These are phyloP conservation scores for Salix purpurea DNA, from an alignment of 345 rosid species.

Conservation along the genomic window DNA sequence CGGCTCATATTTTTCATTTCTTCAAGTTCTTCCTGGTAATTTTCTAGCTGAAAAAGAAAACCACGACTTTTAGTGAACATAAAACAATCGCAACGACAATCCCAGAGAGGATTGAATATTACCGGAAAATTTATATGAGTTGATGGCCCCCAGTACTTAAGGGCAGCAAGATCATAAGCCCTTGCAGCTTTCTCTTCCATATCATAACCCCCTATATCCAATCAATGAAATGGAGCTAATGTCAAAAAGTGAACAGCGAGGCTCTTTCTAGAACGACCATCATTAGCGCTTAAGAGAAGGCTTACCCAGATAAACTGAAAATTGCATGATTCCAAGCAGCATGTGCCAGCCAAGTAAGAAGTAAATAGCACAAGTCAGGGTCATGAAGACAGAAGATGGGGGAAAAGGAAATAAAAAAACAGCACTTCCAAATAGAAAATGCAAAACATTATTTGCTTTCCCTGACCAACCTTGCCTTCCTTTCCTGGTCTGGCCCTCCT, in stretches of 20 bases:
- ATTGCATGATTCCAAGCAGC: conserved; percentile 19
- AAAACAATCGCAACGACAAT: too few species aligned
- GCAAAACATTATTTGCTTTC: conserved; percentile 7
- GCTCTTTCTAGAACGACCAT: neutral
- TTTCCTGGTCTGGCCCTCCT: conserved; percentile 87
- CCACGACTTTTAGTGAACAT: too few species aligned
- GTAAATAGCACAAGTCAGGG: conserved; percentile 34
- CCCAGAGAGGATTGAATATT: neutral
- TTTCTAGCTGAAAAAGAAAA: conserved; percentile 45
- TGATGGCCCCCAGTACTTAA: conserved; percentile 80
- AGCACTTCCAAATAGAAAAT: conserved; percentile 23
- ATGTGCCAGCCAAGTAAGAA: conserved; percentile 28
- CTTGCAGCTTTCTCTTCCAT: conserved; percentile 86
- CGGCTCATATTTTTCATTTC: conserved; percentile 82
- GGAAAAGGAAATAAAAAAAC: conserved; percentile 10
- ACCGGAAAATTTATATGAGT: conserved; percentile 76
- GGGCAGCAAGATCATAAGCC: conserved; percentile 83
- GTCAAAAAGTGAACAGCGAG: neutral
- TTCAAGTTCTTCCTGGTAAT: conserved; percentile 53
- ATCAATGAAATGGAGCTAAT: neutral
- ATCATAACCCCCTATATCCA: conserved; percentile 63
- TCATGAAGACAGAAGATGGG: conserved; percentile 16
- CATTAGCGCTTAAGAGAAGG: neutral
- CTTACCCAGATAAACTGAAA: conserved; percentile 75
- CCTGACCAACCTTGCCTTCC: conserved; percentile 78